Base-by-base conservation (phyloP, 441 rosid species). In the Jatropha podagrica region DNA sequence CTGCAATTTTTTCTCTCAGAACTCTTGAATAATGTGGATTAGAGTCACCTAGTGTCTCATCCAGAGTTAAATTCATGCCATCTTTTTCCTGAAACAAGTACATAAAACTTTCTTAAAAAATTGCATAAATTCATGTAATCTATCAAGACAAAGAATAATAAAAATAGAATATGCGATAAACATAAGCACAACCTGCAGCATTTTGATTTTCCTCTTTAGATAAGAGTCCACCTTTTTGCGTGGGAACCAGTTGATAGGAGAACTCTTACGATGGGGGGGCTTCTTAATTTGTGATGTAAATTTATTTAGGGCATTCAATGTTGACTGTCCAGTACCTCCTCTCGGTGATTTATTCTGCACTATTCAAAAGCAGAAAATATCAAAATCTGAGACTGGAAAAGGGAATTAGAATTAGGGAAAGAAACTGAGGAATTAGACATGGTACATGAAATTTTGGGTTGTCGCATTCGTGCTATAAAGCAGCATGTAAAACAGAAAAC, bases 1-100 rank as follows among this genome's bases (percentile, higher is more conserved):
- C 97, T 63, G 95, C 98, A 76, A 95, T 95, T 85, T 95, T 90
- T 75, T 95, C 98, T 83, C 95, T 85, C 60, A 92, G 73, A 42
- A 95, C 96, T 83, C 85, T 91, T 18, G 88, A 95, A 81, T 93
- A 91, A 81, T 92, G 99, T 68, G 94, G 99, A 90, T 87, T 95
- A 38, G 99, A 87, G 63, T 90, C 91, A 20, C 89, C 94, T 60
- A 93, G 86, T 62, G 99, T 89, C 85, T 95, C 97, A 79, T 93
- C 97, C 26, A 95, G 96, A 76, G 94, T 91, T 83, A 80, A 86
- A 54, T 87, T 93, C 98, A 92, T 88, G 78, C 98, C 99, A 78
- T 86, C 94, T 71, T 83, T 83, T 88, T 92, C 99, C 98, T 93
- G 91, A 68, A 74, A 68, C 54, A 69, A 55, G 59, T 20, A 63